A percentile compares a stretch with the other conserved stretches of the same genome.
Evolutionary conservation across 2,329 filamentous ascomycete genomes (phyloP).

Genomic region (Lomentospora prolificans): DNA sequence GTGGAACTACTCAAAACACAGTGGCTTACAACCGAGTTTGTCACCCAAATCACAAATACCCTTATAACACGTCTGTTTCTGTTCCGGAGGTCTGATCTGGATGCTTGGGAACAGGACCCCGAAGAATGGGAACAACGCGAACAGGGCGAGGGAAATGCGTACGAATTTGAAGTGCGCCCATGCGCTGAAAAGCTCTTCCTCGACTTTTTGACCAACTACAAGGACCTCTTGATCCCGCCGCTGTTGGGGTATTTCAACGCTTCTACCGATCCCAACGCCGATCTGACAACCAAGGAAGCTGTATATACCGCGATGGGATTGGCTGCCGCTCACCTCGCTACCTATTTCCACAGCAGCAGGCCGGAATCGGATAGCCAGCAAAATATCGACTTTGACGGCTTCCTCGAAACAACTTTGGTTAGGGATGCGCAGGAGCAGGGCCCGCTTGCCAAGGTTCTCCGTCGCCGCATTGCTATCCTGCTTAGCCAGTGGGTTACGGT

Average conservation of each 20-base stretch:
- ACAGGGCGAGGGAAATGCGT: constrained; percentile 73
- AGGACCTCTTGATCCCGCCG: constrained; percentile 67
- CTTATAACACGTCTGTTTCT: constrained; percentile 84
- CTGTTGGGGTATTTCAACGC: constrained; percentile 74
- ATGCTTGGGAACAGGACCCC: constrained; percentile 88
- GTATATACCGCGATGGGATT: constrained; percentile 90
- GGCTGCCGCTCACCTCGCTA: constrained; percentile 63
- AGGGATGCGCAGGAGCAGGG: constrained; percentile 61
- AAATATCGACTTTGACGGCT: constrained; percentile 72
- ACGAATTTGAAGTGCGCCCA: constrained; percentile 84
- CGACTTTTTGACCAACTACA: constrained; percentile 83
- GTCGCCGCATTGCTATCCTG: constrained; percentile 79
- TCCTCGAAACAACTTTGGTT: constrained; percentile 66
- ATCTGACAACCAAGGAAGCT: constrained; percentile 82
- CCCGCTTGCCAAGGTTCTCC: constrained; percentile 65
- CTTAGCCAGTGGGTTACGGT: constrained; percentile 84
- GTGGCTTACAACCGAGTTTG: constrained; percentile 66
- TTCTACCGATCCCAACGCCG: constrained; percentile 52
- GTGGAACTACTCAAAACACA: constrained; percentile 60
- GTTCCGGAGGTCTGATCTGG: constrained; percentile 74
- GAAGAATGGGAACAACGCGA: constrained; percentile 93
- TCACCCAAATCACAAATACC: constrained; percentile 71
- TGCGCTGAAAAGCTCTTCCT: constrained; percentile 92
- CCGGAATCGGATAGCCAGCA: constrained; percentile 20
- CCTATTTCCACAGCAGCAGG: background rate